Evolutionary conservation across 2,329 filamentous ascomycete genomes (phyloP).

Genomic region (Ceratocystis harringtonii): DNA sequence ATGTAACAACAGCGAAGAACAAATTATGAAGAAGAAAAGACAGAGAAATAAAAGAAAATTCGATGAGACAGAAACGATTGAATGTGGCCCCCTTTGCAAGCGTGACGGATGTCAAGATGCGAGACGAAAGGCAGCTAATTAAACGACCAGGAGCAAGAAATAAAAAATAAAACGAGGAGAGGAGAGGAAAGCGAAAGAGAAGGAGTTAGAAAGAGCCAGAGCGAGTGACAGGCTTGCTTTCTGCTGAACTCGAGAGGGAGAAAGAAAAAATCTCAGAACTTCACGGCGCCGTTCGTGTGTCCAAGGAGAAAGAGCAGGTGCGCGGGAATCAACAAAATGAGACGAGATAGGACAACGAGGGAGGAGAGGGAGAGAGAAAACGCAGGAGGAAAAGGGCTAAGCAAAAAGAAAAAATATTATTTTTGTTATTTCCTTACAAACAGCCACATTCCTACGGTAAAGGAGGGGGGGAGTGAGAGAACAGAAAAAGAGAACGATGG

Average conservation of each 20-base stretch:
- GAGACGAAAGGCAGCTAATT: too few species aligned
- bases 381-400: conserved; percentile 9
- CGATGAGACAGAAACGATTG: not conserved
- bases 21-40: not conserved
- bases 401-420: conserved; percentile 1
- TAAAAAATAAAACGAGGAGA: not conserved
- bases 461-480: conserved; percentile 5
- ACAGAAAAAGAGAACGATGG: not conserved
- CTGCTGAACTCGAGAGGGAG: not conserved
- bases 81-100: not conserved
- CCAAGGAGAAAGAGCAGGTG: not conserved
- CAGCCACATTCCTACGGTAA: conserved; percentile 9
- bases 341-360: not conserved
- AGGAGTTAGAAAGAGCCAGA: not conserved
- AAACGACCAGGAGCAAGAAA: not conserved
- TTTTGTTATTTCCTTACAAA: not conserved
- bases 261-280: not conserved
- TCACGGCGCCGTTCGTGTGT: not conserved
- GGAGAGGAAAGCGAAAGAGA: not conserved
- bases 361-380: conserved; percentile 6
- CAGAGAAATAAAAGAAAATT: not conserved
- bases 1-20: not conserved
- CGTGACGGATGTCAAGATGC: not conserved
- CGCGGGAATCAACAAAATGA: not conserved
- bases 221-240: conserved; percentile 5